These are phyloP conservation scores for Aspergillus sp. DNA, from an alignment of 2,329 filamentous ascomycete species.

Conservation along the genomic window DNA sequence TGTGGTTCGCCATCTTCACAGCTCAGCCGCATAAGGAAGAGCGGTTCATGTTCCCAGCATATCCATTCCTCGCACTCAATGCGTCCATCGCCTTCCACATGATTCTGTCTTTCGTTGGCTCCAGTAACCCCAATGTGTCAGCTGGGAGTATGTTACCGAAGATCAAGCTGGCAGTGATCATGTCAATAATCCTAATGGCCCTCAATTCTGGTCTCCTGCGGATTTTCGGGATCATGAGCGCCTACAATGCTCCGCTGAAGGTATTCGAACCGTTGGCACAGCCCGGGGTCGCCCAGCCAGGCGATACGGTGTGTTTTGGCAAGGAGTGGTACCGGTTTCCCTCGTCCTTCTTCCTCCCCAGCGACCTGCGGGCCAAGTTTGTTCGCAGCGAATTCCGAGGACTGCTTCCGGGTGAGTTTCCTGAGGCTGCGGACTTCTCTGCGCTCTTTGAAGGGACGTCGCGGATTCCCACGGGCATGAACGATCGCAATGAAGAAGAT, in stretches of 20 bases:
- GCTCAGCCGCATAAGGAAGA: slow-evolving; percentile 96
- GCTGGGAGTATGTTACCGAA: slow-evolving; percentile 71
- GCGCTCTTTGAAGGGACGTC: slow-evolving; percentile 82
- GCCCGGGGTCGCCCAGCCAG: slow-evolving; percentile 56
- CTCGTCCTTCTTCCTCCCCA: slow-evolving; percentile 84
- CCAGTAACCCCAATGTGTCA: slow-evolving; percentile 65
- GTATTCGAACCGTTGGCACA: slow-evolving; percentile 54
- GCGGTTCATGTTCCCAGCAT: slow-evolving; percentile 96
- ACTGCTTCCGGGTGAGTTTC: slow-evolving; percentile 86
- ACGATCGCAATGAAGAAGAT: slow-evolving; percentile 88
- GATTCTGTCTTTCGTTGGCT: slow-evolving; percentile 72
- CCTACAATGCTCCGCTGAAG: slow-evolving; percentile 78
- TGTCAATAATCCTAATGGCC: slow-evolving; percentile 62
- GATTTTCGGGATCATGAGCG: slow-evolving; percentile 73
- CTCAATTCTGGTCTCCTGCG: slow-evolving; percentile 69
- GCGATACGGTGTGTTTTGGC: slow-evolving; percentile 79
- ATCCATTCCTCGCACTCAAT: slow-evolving; percentile 86
- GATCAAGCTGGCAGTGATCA: slow-evolving; percentile 69
- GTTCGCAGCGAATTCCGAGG: slow-evolving; percentile 87
- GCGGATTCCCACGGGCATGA: slow-evolving; percentile 80
- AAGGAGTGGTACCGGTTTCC: slow-evolving; percentile 99
- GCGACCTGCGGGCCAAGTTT: slow-evolving; percentile 83
- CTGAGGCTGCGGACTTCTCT: slow-evolving; percentile 68
- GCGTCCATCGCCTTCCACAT: slow-evolving; percentile 84
- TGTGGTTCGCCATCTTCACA: slow-evolving; percentile 92